These are phyloP conservation scores for Cynara cardunculus DNA, from an alignment of 129 eudicot genomes.

Conservation along the genomic window DNA sequence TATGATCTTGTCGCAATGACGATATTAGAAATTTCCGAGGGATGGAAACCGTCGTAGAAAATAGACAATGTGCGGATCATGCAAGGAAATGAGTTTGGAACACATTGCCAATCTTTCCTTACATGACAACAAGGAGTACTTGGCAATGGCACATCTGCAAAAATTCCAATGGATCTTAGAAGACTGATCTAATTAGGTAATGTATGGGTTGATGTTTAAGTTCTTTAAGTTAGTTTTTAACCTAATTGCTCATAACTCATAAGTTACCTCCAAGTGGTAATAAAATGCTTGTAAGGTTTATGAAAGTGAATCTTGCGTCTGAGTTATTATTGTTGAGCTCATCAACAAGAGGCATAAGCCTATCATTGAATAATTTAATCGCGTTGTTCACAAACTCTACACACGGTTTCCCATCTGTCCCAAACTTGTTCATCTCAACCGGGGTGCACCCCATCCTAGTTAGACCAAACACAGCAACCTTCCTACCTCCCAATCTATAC, in stretches of 20 bases:
- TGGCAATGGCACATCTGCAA: conserved; percentile 23
- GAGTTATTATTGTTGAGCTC: conserved; percentile 22
- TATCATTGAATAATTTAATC: conserved; percentile 28
- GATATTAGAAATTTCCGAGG: conserved; percentile 18
- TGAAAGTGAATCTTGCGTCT: conserved; percentile 34
- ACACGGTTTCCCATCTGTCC: conserved; percentile 19
- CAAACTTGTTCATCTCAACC: neutral
- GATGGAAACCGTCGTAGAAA: conserved; percentile 32
- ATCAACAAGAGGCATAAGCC: conserved; percentile 38
- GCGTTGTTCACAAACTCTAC: conserved; percentile 21
- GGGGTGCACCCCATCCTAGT: conserved; percentile 46
- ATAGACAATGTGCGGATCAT: conserved; percentile 1
- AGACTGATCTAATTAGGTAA: neutral
- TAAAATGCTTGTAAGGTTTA: conserved; percentile 34
- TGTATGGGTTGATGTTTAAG: neutral
- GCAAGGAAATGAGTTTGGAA: conserved; percentile 24
- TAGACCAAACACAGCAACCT: conserved; percentile 38
- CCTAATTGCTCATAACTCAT: neutral
- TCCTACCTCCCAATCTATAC: conserved; percentile 43
- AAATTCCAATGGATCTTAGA: neutral
- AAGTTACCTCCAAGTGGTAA: conserved; percentile 30
- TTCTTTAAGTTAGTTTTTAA: neutral
- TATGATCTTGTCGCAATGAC: conserved; percentile 22
- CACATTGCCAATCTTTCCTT: conserved; percentile 21
- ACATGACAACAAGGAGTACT: conserved; percentile 21